Evolutionary conservation across 148 eudicot genomes (phyloP), one percentile per base, ranked within the genome.

Genomic region (Dysphania ambrosioides): DNA sequence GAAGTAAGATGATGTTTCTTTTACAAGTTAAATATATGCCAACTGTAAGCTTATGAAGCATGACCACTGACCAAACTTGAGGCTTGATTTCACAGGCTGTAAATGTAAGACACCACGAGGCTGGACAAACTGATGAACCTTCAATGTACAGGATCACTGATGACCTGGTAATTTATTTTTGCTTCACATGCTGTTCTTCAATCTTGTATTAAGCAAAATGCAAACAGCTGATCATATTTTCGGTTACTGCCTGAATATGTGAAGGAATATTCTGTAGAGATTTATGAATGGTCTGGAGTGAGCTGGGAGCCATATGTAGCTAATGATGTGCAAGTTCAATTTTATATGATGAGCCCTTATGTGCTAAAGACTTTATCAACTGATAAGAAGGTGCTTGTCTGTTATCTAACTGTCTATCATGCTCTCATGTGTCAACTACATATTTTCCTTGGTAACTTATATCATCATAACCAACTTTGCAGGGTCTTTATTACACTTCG

Each of bases 401-500:
- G 16, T 58, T 68, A 41, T 34, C 32, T 12, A 47, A 5, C 26
- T 71, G 6, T 32, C 47, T 40, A 26, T 49, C 23, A 8, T 53
- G 49, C 36, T 32, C 36, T 32, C 18, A 42, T 56, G 31, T 30
- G 29, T 72, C 24, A 16, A 26, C 2, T 32, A 78, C 32, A 31
- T 18, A 41, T 24, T 64, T 74, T 38, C n/a, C 34, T 27, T 27
- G 44, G 16, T 44, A 66, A 49, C 36, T 78, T 53, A 29, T 44
- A 68, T 44, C 60, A 13, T 31, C 3, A 47, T 75, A 8, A 36
- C 32, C 32, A 30, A 5, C 59, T 75, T 24, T 86, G 75, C 87
- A 92, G 98, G 98, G 98, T 42, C 84, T 82, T 18, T 93, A 89
- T 78, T 47, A 81, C 74, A 83, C 95, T 32, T 82, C 95, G 32